Base-by-base conservation (phyloP, 1,139 yeast genomes). In the Yamadazyma triangularis region DNA sequence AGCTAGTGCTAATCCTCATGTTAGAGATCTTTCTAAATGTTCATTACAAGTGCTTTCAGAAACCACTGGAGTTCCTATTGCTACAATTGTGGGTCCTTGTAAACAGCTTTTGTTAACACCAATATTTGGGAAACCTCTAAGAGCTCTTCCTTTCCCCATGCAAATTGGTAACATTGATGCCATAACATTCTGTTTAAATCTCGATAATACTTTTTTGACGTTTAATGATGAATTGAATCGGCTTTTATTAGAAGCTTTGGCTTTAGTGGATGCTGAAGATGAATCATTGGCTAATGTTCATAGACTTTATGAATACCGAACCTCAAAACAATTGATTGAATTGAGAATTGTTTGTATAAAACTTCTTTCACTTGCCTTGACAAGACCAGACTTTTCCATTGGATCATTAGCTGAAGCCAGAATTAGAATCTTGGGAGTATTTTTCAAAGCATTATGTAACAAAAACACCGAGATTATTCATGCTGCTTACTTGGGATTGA, bases 151-250 rank as follows among this genome's bases (percentile, higher is more conserved):
- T 0, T 91, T 93, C 62, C 94, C 96, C 3, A 91, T 89, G 96
- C 98, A 93, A 60, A 91, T 93, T 35, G 98, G 98, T 21, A 89
- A 91, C 54, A 88, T 93, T 39, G 98, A 91, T 58, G 98, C 97
- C 1, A 86, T 93, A 10, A 80, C 95, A 0, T 93, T 81, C 54
- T 91, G 97, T 49, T 64, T 93, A 39, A 78, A 82, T 2, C 67
- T 91, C 29, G 91, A 86, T 7, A 77, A 84, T 39, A 75, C 95
- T 0, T 88, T 91, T 46, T 63, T 91, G 44, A 81, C 83, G 8
- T 89, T 87, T 52, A 86, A 85, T 44, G 97, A 89, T 34, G 97
- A 91, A 49, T 61, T 93, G 39, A 83, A 83, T 39, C 67, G 98
- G 36, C 64, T 93, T 38, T 62, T 93, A 20, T 75, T 85, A 38